Base-by-base conservation (phyloP, 495 filamentous ascomycete species). In the Evernia prunastri region DNA sequence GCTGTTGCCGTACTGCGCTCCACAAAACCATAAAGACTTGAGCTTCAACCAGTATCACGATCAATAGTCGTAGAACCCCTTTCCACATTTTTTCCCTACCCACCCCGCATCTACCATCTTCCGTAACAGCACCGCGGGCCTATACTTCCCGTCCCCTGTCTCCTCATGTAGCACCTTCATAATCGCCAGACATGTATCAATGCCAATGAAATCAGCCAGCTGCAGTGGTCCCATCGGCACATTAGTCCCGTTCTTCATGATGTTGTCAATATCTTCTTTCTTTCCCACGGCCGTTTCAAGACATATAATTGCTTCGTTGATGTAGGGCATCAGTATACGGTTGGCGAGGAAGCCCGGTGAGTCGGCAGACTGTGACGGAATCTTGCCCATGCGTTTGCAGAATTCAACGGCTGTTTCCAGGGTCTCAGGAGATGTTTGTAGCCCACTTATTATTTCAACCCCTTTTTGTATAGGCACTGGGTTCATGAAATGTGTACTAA, bases 401-500 rank as follows among this genome's bases (percentile, higher is more conserved):
- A 99, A 95, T 11, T 79, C 87, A 23, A 97, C 79, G n/a, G 93
- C 90, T 7, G 88, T 88, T 10, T 89, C 87, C 35, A 96, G 75
- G 0, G 95, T 97, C 51, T 83, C 81, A 66, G 84, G 71, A 18
- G 89, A 93, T 10, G 94, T 99, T 73, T 99, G 94, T 49, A 99
- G 79, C 27, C 91, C 95, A 29, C 86, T 83, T 69, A 99, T 97
- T 63, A 99, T 96, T 78, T 99, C 94, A 9, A 99, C 94, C 56
- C 94, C 94, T 76, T 96, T 96, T 72, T 97, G 95, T 5, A 99
- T 77, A 1, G 94, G 95, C 0, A 99, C 94, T 0, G 94, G 94
- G 80, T 99, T 99, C 94, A 99, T 99, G 78, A 99, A 99, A 75
- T 99, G 94, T 56, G 95, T 97, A 59, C 89, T 89, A 57, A 99